Base-by-base conservation (phyloP, 352 stramenopile species). In the Phytophthora palmivora region DNA sequence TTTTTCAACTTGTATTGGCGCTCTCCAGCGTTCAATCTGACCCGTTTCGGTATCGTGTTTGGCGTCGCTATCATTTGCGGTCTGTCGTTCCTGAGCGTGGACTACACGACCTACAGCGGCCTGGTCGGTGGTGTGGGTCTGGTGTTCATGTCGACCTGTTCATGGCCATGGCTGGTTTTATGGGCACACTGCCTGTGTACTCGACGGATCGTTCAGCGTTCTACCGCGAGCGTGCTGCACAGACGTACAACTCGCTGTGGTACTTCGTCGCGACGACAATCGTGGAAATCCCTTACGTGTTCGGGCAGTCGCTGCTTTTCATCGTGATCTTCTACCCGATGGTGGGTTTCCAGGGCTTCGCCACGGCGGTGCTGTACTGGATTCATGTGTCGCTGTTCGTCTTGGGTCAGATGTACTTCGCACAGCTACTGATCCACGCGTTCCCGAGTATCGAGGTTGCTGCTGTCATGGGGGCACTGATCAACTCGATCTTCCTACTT, bases 101-200 rank as follows among this genome's bases (percentile, higher is more conserved):
- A 68, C 26, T 68, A 68, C 51, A 63, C 59, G 34, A 63, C 59
- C 28, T 68, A 68, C 36, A 51, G 43, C 19, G 59, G 59, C 19
- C 15, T 63, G 12, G 39, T 53, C 4, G 51, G 34, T 9, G 59
- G 51, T 15, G 51, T 62, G 15, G 56, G 52, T 49, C 65, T 94
- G 7, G 79, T 95, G n/a, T 97, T 92, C 65, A 72, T 88, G 15
- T 74, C 79, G 6, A 84, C 87, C 38, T 91, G 44, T 96, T 96
- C 56, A 75, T 88, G 28, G 72, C 65, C 16, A 73, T 92, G 37
- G 82, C 87, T 16, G 75, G 70, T 24, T 82, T 95, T 43, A 74
- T 90, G 37, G 82, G 65, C 0, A 75, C 84, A 0, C 48, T 53
- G 41, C 66, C n/a, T 10, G 49, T 67, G 5, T 58, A 48, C 24